Evolutionary conservation across 2,329 filamentous ascomycete species (phyloP), one percentile per base, ranked within the genome.

Genomic region (Pseudocercospora fuligena): DNA sequence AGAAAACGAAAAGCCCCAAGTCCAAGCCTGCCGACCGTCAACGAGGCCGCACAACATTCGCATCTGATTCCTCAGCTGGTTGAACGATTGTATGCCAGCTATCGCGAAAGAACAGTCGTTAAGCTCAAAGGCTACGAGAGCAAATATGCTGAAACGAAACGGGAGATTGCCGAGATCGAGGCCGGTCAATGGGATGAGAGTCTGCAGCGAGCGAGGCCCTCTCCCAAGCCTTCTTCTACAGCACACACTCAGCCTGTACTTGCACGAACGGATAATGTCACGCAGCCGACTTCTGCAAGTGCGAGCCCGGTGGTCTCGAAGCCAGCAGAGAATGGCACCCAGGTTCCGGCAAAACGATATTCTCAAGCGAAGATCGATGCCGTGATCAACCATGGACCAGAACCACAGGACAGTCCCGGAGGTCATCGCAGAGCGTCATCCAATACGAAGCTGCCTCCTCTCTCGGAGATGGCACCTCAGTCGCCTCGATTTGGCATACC

Each of bases 111-210:
- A 51, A 83, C 90, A 58, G 85, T 93, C n/a, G 82, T 83, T 64
- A 86, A 90, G 73, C 92, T 97, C 66, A 84, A 86, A 66, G 87
- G 91, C 63, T 90, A 95, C 68, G 94, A 97, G 81, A 85, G 84
- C 66, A 84, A 83, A 90, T 75, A 86, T 27, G 80, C 81, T 19
- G 80, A 94, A 51, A 40, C 86, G 89, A 66, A 70, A 77, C 83
- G 83, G 66, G 90, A 97, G 70, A 87, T 96, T 60, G 81, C 84
- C 46, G 85, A 89, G 65, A 85, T 95, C 58, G 88, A 94, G 76
- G 84, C 85, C 73, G 86, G 86, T 53, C 82, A 85, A 62, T 83
- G 81, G 78, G 84, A 88, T 67, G 81, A 85, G 25, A 73, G 75
- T 63, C 65, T 81, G 56, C 69, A 71, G 61, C 67, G 61, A 33